Percentiles rank a stretch among this genome's conserved stretches.
Conservation (phyloP, 176 grass and related monocot genomes). For the Carex scoparia region DNA sequence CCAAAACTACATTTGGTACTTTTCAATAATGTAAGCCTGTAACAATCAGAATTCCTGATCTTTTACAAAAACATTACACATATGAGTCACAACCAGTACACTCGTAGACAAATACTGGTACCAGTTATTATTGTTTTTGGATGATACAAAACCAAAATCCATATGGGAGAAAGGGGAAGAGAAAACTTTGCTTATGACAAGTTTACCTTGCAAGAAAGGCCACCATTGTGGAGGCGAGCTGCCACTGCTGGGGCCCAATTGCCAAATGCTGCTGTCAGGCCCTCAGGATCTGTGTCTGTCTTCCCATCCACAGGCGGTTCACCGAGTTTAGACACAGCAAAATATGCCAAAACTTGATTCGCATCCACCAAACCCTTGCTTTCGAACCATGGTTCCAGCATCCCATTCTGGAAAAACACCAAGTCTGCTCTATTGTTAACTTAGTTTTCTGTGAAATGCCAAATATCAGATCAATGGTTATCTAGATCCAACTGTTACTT, state of each 20-base stretch:
- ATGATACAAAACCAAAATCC: neutral
- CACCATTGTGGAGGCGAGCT: constrained; percentile 50
- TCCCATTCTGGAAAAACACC: constrained; percentile 99
- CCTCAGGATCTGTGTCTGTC: constrained; percentile 84
- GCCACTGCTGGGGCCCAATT: constrained; percentile 76
- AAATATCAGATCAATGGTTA: neutral
- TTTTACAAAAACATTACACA: neutral
- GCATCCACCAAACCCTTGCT: constrained; percentile 77
- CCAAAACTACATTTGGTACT: neutral
- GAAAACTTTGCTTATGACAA: neutral
- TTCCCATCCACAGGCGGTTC: constrained; percentile 89
- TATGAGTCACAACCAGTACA: neutral
- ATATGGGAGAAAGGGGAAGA: neutral
- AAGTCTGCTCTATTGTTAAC: constrained; percentile 73
- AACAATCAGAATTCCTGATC: neutral
- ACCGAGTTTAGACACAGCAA: constrained; percentile 78
- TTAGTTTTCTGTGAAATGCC: neutral
- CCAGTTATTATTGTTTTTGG: neutral
- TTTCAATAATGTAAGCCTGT: neutral
- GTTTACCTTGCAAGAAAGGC: constrained; percentile 85
- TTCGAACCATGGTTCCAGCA: constrained; percentile 91
- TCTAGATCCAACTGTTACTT: neutral
- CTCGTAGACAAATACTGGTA: neutral
- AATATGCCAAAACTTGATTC: constrained; percentile 88
- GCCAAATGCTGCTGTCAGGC: constrained; percentile 70